Conservation (phyloP, 2,329 filamentous ascomycete species). For the Aureobasidium musti region DNA sequence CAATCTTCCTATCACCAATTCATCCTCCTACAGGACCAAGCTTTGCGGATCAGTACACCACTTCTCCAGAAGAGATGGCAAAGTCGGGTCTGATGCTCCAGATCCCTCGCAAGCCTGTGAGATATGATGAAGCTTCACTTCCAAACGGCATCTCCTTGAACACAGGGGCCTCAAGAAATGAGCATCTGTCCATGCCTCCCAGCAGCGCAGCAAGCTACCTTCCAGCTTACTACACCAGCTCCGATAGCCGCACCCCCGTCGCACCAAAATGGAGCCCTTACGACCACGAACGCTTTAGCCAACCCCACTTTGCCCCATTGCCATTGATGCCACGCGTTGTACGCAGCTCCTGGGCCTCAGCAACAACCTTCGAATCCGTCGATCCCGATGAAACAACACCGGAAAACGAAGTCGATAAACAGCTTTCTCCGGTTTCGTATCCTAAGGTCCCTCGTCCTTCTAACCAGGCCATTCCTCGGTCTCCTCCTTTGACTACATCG, state of each 20-base stretch:
- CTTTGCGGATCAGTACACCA: constrained; percentile 31
- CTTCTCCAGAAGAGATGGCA: constrained; percentile 31
- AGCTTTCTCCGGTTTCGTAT: constrained; percentile 50
- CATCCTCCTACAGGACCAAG: constrained; percentile 10
- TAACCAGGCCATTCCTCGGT: constrained; percentile 50
- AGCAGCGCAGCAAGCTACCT: constrained; percentile 33
- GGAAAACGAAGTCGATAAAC: constrained; percentile 48
- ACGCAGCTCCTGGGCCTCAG: constrained; percentile 33
- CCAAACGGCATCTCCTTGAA: constrained; percentile 16
- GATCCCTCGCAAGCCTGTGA: constrained; percentile 32
- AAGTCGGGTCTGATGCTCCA: constrained; percentile 35
- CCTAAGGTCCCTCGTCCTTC: constrained; percentile 52
- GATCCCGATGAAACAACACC: constrained; percentile 51
- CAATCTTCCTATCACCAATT: constrained; percentile 29
- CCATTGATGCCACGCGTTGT: neutral
- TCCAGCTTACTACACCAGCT: constrained; percentile 40
- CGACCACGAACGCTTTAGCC: constrained; percentile 21
- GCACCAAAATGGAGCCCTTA: constrained; percentile 27
- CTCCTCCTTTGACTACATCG: constrained; percentile 32
- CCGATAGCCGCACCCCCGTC: constrained; percentile 36
- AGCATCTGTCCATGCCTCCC: constrained; percentile 30
- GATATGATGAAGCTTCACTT: constrained; percentile 27
- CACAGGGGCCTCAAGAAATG: neutral
- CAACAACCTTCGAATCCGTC: constrained; percentile 51
- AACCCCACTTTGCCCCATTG: constrained; percentile 14